phyloP scores from a whole-genome alignment of 2,329 filamentous ascomycete genomes.

The Aspergillus sp. region DNA sequence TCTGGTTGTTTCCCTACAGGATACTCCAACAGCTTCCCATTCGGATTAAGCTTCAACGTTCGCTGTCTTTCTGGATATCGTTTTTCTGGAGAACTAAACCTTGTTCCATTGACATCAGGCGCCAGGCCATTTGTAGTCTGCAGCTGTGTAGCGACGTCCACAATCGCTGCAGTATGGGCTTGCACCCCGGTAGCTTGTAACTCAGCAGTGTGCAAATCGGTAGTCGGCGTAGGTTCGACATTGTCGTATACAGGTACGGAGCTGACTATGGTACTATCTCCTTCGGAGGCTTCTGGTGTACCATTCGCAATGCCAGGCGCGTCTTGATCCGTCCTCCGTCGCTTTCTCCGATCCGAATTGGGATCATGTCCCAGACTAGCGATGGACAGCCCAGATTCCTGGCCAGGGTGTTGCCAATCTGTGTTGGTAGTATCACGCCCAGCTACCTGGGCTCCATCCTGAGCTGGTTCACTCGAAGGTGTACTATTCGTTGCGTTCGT shows the following conservation, averaged over 20 bases:
- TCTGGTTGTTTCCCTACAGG: constrained; percentile 17
- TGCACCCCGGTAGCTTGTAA: no score
- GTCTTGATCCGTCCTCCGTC: constrained; percentile 23
- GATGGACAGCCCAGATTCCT: not conserved
- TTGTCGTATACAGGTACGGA: not conserved
- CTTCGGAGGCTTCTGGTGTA: not conserved
- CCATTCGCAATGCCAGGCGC: constrained; percentile 4
- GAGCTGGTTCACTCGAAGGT: not conserved
- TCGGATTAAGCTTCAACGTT: constrained; percentile 33
- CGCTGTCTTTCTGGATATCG: constrained; percentile 46
- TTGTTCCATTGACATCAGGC: not conserved
- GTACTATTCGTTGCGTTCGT: not conserved
- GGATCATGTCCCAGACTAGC: constrained; percentile 22
- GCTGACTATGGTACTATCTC: not conserved
- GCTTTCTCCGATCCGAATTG: constrained; percentile 27
- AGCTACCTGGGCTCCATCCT: constrained; percentile 3
- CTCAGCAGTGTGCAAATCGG: not conserved
- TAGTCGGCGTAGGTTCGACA: not conserved
- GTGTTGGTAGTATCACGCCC: not conserved
- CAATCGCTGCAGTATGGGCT: no score
- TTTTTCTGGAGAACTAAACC: constrained; percentile 14
- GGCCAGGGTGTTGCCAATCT: not conserved
- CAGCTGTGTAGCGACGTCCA: no score
- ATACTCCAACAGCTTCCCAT: constrained; percentile 38
- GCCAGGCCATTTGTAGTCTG: not conserved